Evolutionary conservation across 179 eudicot species (phyloP).

Genomic region (Beta macrorhiza): DNA sequence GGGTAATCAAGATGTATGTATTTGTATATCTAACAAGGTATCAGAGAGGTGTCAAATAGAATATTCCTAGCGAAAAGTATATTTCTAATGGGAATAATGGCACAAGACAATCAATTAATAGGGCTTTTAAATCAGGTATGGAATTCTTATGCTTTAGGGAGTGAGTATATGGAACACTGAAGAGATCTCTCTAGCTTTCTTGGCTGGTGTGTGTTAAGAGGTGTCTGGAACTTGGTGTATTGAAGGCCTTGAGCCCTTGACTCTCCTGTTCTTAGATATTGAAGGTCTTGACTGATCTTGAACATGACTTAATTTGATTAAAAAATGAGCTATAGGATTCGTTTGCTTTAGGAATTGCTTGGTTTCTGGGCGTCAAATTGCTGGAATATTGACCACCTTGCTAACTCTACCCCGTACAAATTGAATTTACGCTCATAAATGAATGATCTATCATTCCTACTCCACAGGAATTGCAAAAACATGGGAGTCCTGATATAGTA

Average conservation of each 20-base stretch:
- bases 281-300: background rate
- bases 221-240: background rate
- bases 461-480: conserved; percentile 78
- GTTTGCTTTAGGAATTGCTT: background rate
- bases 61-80: background rate
- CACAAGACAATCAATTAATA: background rate
- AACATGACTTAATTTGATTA: background rate
- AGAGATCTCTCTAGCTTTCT: background rate
- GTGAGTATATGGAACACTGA: background rate
- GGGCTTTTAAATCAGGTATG: background rate
- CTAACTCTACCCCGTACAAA: background rate
- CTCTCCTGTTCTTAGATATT: background rate
- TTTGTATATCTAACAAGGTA: background rate
- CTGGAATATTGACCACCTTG: background rate
- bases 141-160: background rate
- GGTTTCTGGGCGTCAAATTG: background rate
- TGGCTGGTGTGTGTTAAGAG: background rate
- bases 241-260: background rate
- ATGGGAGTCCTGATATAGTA: conserved; percentile 91
- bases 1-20: background rate
- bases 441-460: conserved; percentile 9
- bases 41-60: background rate
- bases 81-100: background rate
- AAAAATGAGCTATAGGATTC: background rate
- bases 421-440: background rate